Conservation (phyloP, 306 rosid genomes). For the Castanea crenata region DNA sequence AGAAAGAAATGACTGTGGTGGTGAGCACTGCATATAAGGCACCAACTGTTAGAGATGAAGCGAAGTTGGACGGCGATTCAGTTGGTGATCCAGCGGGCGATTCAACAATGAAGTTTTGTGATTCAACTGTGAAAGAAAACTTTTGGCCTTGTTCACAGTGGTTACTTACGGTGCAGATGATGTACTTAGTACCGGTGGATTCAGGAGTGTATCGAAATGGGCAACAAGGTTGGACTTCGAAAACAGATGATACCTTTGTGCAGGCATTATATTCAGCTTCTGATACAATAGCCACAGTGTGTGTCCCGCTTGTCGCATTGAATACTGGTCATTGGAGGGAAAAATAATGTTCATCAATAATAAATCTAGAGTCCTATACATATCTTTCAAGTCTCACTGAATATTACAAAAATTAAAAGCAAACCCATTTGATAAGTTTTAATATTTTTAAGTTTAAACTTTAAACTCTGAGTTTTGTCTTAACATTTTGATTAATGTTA, state of each 20-base stretch:
- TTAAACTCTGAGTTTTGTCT: no score
- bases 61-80: background rate
- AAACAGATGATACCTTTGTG: background rate
- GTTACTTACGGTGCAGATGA: conserved; percentile 23
- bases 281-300: background rate
- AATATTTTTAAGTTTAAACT: no score
- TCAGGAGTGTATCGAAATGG: background rate
- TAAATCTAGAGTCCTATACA: no score
- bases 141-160: conserved; percentile 35
- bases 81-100: no score
- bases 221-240: no score
- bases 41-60: conserved; percentile 2
- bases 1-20: background rate
- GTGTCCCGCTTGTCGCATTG: conserved; percentile 16
- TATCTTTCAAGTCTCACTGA: no score
- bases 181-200: conserved; percentile 4
- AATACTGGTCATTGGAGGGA: conserved; percentile 23
- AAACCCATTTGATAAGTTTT: no score
- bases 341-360: background rate
- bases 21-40: conserved; percentile 13
- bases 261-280: conserved; percentile 23
- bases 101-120: background rate
- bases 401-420: no score
- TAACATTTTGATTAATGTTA: no score
- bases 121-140: conserved; percentile 16